phyloP scores from a whole-genome alignment of 305 asterid genomes.

The Fraxinus paxiana region DNA sequence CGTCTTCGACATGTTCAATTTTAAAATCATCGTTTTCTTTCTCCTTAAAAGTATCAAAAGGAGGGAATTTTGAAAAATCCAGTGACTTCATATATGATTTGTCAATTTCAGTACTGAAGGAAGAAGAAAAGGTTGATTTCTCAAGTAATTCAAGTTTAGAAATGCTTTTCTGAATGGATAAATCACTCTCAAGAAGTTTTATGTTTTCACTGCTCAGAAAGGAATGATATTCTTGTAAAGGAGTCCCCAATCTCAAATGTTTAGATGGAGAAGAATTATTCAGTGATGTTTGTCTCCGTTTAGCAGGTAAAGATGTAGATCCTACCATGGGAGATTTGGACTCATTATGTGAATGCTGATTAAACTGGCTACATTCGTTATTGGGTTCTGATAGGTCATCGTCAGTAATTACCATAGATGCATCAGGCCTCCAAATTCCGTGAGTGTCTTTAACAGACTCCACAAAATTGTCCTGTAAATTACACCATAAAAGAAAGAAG shows the following conservation, averaged over 20 bases:
- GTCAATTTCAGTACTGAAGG: slow-evolving; percentile 54
- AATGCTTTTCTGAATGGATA: slow-evolving; percentile 76
- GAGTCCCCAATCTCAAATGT: slow-evolving; percentile 35
- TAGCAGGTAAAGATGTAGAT: slow-evolving; percentile 46
- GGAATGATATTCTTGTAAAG: slow-evolving; percentile 43
- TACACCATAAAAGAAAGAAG: not conserved
- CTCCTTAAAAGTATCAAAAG: slow-evolving; percentile 32
- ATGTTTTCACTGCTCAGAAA: slow-evolving; percentile 35
- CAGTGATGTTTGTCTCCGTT: slow-evolving; percentile 29
- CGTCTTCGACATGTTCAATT: slow-evolving; percentile 30
- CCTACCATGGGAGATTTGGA: slow-evolving; percentile 35
- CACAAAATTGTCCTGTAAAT: slow-evolving; percentile 17
- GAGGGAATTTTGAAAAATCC: slow-evolving; percentile 47
- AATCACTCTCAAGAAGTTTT: slow-evolving; percentile 34
- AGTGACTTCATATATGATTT: slow-evolving; percentile 40
- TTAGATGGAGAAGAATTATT: slow-evolving; percentile 45
- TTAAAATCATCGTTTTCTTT: slow-evolving; percentile 25
- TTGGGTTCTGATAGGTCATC: slow-evolving; percentile 14
- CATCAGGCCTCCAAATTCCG: not conserved
- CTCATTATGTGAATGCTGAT: slow-evolving; percentile 33
- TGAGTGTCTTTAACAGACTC: slow-evolving; percentile 19
- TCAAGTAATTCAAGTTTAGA: slow-evolving; percentile 67
- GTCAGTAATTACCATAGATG: slow-evolving; percentile 9
- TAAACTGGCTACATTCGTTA: slow-evolving; percentile 24
- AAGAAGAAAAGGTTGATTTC: slow-evolving; percentile 57